Evolutionary conservation across 768 basidiomycete species (phyloP), one percentile per base, ranked within the genome.

Genomic region (Boletus rufocinnamomeus): DNA sequence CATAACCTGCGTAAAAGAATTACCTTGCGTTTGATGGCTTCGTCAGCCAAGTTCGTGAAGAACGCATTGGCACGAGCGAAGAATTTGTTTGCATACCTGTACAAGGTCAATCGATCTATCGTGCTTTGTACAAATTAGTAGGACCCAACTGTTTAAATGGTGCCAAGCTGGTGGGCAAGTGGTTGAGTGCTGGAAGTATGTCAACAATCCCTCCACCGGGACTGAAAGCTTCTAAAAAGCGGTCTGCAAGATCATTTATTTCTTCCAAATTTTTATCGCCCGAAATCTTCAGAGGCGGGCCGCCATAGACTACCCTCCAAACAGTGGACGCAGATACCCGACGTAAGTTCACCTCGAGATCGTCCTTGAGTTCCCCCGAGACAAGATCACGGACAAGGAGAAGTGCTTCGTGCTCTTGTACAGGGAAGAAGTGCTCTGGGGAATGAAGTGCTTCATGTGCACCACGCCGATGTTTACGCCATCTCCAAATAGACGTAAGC

Each of bases 141-240:
- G 41, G 48, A 59, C 53, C 8, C 10, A 38, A 59, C 58, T 56
- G 54, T 52, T 56, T 60, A 6, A 60, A 60, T n/a, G 59, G 50
- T 35, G 55, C 59, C 30, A 57, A 21, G 32, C 37, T 52, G n/a
- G 27, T 7, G 11, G 59, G 55, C 23, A 60, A 30, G 32, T 59
- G 27, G 38, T 52, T 52, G 6, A 60, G 21, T 16, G 16, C 25
- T 19, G 59, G 55, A 60, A 60, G 35, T 7, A 57, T 27, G 32
- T 57, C 59, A 21, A 60, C 54, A 44, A 60, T 41, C 8, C 54
- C 54, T 19, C 59, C 59, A 5, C 59, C 49, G 2, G 59, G 59
- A 41, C 44, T 56, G 35, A 60, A n/a, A 6, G 50, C 54, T 41
- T 10, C 44, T 7, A 46, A 32, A 23, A 56, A 56, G 13, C 43